Conservation (phyloP, 768 basidiomycete genomes). For the Collybia sp. region DNA sequence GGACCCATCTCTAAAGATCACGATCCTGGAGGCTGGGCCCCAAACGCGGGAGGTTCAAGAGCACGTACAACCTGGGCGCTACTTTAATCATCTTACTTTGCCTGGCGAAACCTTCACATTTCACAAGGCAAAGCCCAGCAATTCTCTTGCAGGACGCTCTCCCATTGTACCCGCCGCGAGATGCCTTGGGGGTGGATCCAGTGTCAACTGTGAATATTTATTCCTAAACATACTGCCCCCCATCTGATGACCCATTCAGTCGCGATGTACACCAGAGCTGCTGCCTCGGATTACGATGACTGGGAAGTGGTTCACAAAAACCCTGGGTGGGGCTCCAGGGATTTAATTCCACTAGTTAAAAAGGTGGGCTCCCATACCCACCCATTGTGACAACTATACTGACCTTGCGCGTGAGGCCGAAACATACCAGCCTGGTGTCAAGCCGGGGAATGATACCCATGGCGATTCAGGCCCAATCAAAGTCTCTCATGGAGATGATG, state of each 20-base stretch:
- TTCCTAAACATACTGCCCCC: neutral
- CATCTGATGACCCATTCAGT: conserved; percentile 18
- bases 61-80: conserved; percentile 54
- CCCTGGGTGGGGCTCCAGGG: conserved; percentile 55
- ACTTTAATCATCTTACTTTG: conserved; percentile 33
- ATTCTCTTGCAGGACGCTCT: conserved; percentile 37
- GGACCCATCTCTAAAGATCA: conserved; percentile 50
- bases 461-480: conserved; percentile 34
- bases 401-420: conserved; percentile 24
- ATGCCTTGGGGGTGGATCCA: conserved; percentile 58
- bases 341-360: conserved; percentile 52
- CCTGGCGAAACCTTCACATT: conserved; percentile 38
- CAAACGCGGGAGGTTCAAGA: conserved; percentile 38
- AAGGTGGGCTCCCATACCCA: conserved; percentile 34
- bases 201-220: conserved; percentile 47
- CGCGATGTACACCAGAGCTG: conserved; percentile 52
- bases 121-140: conserved; percentile 38
- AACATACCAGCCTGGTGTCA: conserved; percentile 25
- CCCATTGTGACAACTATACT: neutral
- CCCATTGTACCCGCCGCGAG: conserved; percentile 39
- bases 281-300: conserved; percentile 62
- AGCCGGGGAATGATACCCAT: conserved; percentile 22
- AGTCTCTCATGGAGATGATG: conserved; percentile 29
- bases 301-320: conserved; percentile 51
- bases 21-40: conserved; percentile 59